phyloP scores from a whole-genome alignment of 441 rosid genomes.

The Croton setiger region DNA sequence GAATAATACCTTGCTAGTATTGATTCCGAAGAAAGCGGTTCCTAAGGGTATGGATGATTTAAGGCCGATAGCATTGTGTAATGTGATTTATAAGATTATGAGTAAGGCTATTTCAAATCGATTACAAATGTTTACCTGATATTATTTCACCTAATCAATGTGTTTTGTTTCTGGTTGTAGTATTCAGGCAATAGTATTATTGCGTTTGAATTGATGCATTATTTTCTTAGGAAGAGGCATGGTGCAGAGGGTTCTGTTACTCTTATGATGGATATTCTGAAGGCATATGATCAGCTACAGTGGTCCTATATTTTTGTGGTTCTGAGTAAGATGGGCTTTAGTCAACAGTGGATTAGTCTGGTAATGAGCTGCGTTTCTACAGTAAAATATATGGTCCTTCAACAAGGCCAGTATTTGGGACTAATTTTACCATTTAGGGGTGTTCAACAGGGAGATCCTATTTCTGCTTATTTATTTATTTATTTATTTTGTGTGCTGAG shows the following conservation, averaged over 20 bases:
- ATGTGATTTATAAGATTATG: background rate
- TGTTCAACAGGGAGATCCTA: background rate
- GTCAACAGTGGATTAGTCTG: background rate
- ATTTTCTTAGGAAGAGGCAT: background rate
- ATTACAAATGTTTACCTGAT: background rate
- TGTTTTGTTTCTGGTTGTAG: background rate
- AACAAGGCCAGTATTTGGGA: background rate
- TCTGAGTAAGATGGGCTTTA: background rate
- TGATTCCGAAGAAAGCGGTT: background rate
- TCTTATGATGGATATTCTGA: too few relatives aligned
- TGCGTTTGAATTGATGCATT: background rate
- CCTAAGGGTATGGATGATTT: background rate
- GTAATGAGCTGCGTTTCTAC: background rate
- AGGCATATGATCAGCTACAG: background rate
- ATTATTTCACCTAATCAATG: background rate
- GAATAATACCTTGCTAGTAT: background rate
- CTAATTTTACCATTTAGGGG: background rate
- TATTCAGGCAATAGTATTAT: background rate
- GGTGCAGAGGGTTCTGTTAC: background rate
- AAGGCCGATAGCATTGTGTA: background rate
- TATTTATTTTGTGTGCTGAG: background rate
- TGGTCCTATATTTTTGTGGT: background rate
- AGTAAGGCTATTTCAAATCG: background rate
- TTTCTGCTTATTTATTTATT: background rate
- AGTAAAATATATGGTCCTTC: background rate